Conservation (phyloP, 257 asterid species). For the Vinca minor region DNA sequence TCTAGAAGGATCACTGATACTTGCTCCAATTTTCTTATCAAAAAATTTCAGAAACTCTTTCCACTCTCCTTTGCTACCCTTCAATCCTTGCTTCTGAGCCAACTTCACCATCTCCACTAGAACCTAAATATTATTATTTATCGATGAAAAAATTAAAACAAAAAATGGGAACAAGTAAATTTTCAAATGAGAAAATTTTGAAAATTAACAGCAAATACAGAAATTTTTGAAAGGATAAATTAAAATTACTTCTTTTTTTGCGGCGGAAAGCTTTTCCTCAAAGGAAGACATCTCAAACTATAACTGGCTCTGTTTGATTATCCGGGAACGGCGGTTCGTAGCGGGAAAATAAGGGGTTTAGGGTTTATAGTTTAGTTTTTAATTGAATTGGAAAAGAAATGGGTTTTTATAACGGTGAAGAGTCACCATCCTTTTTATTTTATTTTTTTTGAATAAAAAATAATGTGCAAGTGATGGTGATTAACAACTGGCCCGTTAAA, state of each 20-base stretch:
- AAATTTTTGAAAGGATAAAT: neutral
- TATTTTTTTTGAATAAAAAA: no score
- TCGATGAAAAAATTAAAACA: neutral
- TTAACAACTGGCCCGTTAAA: no score
- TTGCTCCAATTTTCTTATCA: conserved; percentile 68
- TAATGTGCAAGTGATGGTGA: no score
- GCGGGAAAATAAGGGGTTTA: conserved; percentile 2
- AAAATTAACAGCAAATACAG: neutral
- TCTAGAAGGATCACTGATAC: conserved; percentile 78
- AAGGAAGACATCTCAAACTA: conserved; percentile 3
- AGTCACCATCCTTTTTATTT: no score
- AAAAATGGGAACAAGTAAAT: no score
- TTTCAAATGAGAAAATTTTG: no score
- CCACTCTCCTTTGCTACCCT: conserved; percentile 42
- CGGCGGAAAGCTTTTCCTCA: conserved; percentile 10
- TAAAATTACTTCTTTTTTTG: conserved; percentile 16
- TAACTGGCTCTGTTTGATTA: neutral
- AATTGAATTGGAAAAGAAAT: neutral
- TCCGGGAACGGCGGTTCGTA: conserved; percentile 3
- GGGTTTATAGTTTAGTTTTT: conserved; percentile 1
- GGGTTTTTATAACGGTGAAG: neutral
- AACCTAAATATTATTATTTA: conserved; percentile 16
- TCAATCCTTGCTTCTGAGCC: conserved; percentile 34
- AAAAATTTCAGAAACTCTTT: conserved; percentile 60
- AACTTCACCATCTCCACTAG: conserved; percentile 37